Evolutionary conservation across 2,329 filamentous ascomycete genomes (phyloP), one percentile per base, ranked within the genome.

Genomic region (Hymenoscyphus fraxineus): DNA sequence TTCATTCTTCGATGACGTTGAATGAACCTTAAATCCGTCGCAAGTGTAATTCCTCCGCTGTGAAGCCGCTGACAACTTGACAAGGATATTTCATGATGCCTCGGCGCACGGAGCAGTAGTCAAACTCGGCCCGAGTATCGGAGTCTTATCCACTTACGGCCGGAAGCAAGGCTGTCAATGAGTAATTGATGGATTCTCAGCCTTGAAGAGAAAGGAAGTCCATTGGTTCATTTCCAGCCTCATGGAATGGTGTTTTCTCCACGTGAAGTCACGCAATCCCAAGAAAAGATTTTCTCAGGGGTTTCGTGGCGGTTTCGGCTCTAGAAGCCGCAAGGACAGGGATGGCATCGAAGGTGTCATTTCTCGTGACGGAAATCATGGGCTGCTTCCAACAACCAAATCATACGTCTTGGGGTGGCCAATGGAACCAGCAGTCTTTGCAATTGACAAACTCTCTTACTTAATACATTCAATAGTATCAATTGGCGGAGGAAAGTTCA

Each of bases 221-320:
- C 12, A 54, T 27, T 54, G 47, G 47, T 54, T 6, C n/a, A 5
- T 51, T 51, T 19, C 10, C 15, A 6, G 19, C 44, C 44, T 54
- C 47, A 22, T 4, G 9, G 22, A 13, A 27, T 12, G 10, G 19
- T 35, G 9, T 12, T 27, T 10, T 9, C 3, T 54, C 47, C 47
- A 54, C 47, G 47, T 54, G 47, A 12, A 27, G 47, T 54, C 47
- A 54, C 47, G 47, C 47, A 54, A 54, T 54, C 47, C 44, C 44
- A 22, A 22, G 44, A 22, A 47, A 22, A 54, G 47, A 54, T 54
- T 54, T 27, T 54, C 47, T 54, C 47, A 54, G 47, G 47, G 47
- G 47, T 54, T 35, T 35, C 19, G 41, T 22, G 44, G 44, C 47
- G 47, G 10, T 54, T 12, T 54, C 47, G 47, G n/a, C 47, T 54